Percentiles rank a stretch among this genome's conserved stretches.
phyloP scores from a whole-genome alignment of 78 protist genomes.

The Tieghemostelium lacteum region DNA sequence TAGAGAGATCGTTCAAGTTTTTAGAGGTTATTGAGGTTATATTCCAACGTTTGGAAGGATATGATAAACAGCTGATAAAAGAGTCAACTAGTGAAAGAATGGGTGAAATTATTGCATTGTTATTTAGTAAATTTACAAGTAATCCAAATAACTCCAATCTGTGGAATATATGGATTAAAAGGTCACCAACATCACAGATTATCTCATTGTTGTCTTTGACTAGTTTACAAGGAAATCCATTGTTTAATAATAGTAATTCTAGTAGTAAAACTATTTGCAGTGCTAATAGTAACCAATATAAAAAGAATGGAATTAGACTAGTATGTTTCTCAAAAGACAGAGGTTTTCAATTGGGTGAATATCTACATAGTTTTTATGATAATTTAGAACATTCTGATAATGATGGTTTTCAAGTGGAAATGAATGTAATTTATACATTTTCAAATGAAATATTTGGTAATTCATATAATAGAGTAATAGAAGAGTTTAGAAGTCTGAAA shows the following conservation, averaged over 20 bases:
- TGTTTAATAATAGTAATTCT: not conserved
- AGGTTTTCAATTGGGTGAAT: conserved; percentile 58
- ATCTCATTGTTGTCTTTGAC: conserved; percentile 26
- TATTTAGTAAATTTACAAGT: conserved; percentile 12
- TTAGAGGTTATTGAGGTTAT: not conserved
- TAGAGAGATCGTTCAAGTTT: not conserved
- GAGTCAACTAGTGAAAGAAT: conserved; percentile 47
- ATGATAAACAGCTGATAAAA: not conserved
- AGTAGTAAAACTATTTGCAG: not conserved
- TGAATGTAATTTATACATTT: conserved; percentile 32
- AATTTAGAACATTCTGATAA: not conserved
- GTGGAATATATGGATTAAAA: conserved; percentile 46
- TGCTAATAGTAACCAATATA: too few species aligned
- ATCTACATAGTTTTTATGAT: conserved; percentile 33
- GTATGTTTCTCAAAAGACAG: conserved; percentile 74
- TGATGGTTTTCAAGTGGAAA: not conserved
- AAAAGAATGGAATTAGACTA: conserved; percentile 31
- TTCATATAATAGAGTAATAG: not conserved
- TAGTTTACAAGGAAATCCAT: not conserved
- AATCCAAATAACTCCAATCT: not conserved
- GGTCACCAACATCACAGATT: conserved; percentile 55
- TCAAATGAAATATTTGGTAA: conserved; percentile 30
- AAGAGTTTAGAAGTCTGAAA: not conserved
- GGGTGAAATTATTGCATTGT: conserved; percentile 37
- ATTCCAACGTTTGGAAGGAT: not conserved